Base-by-base conservation (phyloP, 257 asterid species). In the Haberlea rhodopensis region DNA sequence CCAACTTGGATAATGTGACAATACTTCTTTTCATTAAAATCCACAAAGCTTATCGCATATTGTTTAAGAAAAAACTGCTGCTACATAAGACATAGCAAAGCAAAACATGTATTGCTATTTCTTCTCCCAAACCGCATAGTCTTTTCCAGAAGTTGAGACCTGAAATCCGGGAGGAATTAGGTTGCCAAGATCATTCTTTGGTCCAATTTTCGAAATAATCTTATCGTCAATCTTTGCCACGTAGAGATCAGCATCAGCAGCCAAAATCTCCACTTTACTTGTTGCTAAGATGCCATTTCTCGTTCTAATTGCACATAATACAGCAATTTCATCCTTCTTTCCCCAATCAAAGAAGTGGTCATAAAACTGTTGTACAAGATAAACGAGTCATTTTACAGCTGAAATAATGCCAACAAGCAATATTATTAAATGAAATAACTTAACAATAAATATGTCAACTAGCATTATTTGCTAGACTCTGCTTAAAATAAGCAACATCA, bases 261-360 rank as follows among this genome's bases (percentile, higher is more conserved):
- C 96, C 88, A 87, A 57, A 28, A 91, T 89, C 74, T 79, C 80
- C 56, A 89, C 79, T 49, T 40, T 76, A 69, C 98, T 89, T 21
- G 85, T 79, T 5, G 71, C 70, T 2, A 72, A 59, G 23, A 91
- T 83, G 53, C 85, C 84, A 68, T 81, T 91, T 75, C 83, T 82
- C 2, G 29, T 55, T 73, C 98, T 78, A 32, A 82, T 70, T 4
- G 71, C 76, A 9, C 62, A 69, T 67, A 89, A 19, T 20, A 79
- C 73, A 0, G 88, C 23, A 21, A 91, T 89, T 26, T 76, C 89
- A 6, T 75, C 92, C 80, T 85, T 82, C 49, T 74, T 54, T 0
- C 91, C 90, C 96, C 96, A 87, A 32, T 89, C 88, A 31, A 89
- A 78, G 64, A 80, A 73, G 70, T 91, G 96, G 52, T 87, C 96